phyloP scores from a whole-genome alignment of 2,329 filamentous ascomycete species.

The Herpotrichia juniperi region DNA sequence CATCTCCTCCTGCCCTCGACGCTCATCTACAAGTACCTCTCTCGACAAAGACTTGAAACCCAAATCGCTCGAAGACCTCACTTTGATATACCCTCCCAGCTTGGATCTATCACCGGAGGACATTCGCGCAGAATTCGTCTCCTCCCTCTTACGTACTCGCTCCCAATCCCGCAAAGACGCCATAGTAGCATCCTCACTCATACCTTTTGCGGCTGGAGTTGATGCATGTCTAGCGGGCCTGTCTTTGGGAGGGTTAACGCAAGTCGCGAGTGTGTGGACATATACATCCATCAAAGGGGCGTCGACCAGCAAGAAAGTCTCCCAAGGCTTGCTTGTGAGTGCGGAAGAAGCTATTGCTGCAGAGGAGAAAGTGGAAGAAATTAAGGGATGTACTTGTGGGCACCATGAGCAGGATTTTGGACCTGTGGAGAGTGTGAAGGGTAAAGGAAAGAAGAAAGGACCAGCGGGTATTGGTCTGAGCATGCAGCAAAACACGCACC shows the following conservation, averaged over 20 bases:
- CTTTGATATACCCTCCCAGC: slow-evolving; percentile 48
- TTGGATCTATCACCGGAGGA: slow-evolving; percentile 34
- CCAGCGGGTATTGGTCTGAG: slow-evolving; percentile 41
- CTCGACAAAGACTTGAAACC: slow-evolving; percentile 38
- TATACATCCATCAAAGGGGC: slow-evolving; percentile 54
- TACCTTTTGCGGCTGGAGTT: slow-evolving; percentile 47
- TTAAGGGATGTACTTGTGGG: slow-evolving; percentile 19
- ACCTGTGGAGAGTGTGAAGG: slow-evolving; percentile 7
- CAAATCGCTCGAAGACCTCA: slow-evolving; percentile 48
- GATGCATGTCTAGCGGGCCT: slow-evolving; percentile 41
- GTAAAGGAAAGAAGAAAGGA: slow-evolving; percentile 13
- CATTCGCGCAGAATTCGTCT: slow-evolving; percentile 50
- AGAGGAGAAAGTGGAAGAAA: slow-evolving; percentile 1
- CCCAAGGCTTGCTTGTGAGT: slow-evolving; percentile 40
- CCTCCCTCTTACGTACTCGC: slow-evolving; percentile 50
- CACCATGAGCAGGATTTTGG: slow-evolving; percentile 19
- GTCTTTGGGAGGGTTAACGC: slow-evolving; percentile 46
- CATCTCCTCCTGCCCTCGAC: slow-evolving; percentile 10
- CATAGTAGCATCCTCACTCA: slow-evolving; percentile 50
- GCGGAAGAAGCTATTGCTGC: slow-evolving; percentile 3
- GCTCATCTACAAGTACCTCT: slow-evolving; percentile 30
- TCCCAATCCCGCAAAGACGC: slow-evolving; percentile 50
- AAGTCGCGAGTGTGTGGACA: slow-evolving; percentile 45
- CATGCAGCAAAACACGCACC: slow-evolving; percentile 43
- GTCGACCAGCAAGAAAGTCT: slow-evolving; percentile 47